Conservation (phyloP, 345 rosid species). For the Aquilaria sinensis region DNA sequence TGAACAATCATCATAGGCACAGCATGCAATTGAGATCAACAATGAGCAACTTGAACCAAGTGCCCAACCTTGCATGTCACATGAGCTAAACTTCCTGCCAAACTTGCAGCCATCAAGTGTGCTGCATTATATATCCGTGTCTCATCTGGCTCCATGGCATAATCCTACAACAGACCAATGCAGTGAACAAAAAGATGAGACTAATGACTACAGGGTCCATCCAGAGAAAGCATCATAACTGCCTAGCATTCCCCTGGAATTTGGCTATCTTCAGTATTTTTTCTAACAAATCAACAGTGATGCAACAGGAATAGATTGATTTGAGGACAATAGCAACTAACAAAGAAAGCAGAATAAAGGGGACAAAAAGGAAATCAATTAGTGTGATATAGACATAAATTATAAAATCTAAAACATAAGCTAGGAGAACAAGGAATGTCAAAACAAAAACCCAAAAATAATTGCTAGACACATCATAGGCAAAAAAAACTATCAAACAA, state of each 20-base stretch:
- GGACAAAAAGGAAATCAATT: too few relatives aligned
- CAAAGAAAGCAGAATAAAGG: too few relatives aligned
- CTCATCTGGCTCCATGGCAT: conserved; percentile 88
- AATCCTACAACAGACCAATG: conserved; percentile 45
- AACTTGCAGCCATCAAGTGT: conserved; percentile 98
- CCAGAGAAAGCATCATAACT: neutral
- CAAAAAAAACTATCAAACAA: neutral
- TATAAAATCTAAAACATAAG: too few relatives aligned
- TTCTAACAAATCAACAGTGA: too few relatives aligned
- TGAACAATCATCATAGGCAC: neutral
- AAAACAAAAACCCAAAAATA: too few relatives aligned
- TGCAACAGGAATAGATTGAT: too few relatives aligned
- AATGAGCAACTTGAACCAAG: conserved; percentile 1
- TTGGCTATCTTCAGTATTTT: too few relatives aligned
- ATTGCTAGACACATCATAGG: too few relatives aligned
- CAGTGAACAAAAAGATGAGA: neutral
- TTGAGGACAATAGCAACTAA: too few relatives aligned
- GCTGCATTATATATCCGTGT: conserved; percentile 88
- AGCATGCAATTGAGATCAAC: neutral
- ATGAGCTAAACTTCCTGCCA: conserved; percentile 98
- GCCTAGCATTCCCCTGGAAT: too few relatives aligned
- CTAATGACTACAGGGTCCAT: neutral
- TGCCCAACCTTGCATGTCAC: conserved; percentile 92
- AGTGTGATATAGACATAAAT: too few relatives aligned
- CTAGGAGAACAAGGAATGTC: too few relatives aligned